phyloP scores from a whole-genome alignment of 192 early-diverging fungal genomes.

The Linnemannia schmuckeri region DNA sequence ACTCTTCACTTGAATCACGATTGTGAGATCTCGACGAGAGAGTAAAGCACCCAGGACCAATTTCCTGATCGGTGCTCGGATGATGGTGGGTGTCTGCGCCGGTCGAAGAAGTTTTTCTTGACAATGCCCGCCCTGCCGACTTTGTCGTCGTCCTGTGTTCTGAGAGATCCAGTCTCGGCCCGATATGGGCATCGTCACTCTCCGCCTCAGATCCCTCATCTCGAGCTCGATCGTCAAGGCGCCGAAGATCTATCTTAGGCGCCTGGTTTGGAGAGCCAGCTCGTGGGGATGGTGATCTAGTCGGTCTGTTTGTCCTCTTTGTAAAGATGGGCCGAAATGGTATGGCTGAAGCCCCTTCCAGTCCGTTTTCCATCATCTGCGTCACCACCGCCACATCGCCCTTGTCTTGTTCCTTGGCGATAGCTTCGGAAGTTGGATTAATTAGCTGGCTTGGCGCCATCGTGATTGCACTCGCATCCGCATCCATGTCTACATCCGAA shows the following conservation, averaged over 20 bases:
- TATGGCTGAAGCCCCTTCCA: neutral
- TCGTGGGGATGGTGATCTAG: neutral
- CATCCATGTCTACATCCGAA: conserved; percentile 62
- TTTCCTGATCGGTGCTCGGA: neutral
- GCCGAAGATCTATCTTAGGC: neutral
- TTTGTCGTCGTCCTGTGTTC: neutral
- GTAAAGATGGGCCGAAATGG: neutral
- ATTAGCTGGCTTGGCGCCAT: neutral
- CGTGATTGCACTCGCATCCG: no score
- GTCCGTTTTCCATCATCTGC: neutral
- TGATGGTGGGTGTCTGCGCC: neutral
- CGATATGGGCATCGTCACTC: conserved; percentile 5
- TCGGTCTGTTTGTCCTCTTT: neutral
- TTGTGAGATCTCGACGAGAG: neutral
- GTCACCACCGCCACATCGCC: no score
- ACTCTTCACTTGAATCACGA: neutral
- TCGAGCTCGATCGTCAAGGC: neutral
- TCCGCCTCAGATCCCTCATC: neutral
- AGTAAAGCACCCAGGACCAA: neutral
- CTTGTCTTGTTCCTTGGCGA: neutral
- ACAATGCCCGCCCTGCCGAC: neutral
- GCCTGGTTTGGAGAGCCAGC: neutral
- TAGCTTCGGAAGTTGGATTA: neutral
- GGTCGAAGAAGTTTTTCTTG: no score
- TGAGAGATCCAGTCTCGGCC: neutral